Evolutionary conservation across 129 eudicot genomes (phyloP).

Genomic region (Saussurea involucrata): DNA sequence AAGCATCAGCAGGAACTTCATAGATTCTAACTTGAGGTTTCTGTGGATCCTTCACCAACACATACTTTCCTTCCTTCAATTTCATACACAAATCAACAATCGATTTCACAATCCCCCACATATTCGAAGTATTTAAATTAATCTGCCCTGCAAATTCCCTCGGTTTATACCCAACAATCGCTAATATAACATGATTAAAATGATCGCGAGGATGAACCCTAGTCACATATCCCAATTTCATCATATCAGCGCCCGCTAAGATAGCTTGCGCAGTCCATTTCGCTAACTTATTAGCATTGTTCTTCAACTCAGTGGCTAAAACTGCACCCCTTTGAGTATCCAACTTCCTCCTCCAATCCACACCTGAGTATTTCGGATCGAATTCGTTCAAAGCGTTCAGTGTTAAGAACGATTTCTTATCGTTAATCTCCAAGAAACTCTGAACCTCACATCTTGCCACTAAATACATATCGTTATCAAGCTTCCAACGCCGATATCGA

Average conservation of each 20-base stretch:
- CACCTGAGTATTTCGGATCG: conserved; percentile 84
- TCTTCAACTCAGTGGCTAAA: conserved; percentile 87
- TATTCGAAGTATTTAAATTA: conserved; percentile 66
- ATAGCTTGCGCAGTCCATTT: conserved; percentile 88
- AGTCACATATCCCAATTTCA: conserved; percentile 86
- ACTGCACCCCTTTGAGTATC: conserved; percentile 95
- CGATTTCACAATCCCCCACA: conserved; percentile 92
- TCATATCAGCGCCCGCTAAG: conserved; percentile 83
- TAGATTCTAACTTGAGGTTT: conserved; percentile 85
- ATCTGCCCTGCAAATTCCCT: conserved; percentile 87
- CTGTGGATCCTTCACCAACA: conserved; percentile 71
- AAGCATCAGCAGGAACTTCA: conserved; percentile 91
- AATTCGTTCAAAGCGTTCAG: conserved; percentile 85
- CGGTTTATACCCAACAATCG: conserved; percentile 85
- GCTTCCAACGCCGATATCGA: conserved; percentile 81
- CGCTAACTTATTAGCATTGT: conserved; percentile 83
- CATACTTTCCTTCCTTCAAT: conserved; percentile 81
- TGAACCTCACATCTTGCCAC: conserved; percentile 81
- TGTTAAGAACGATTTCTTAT: conserved; percentile 62
- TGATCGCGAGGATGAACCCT: conserved; percentile 95
- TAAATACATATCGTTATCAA: conserved; percentile 63
- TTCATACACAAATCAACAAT: conserved; percentile 94
- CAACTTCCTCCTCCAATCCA: conserved; percentile 91
- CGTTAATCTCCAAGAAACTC: conserved; percentile 58
- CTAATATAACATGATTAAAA: conserved; percentile 83